Conservation (phyloP, 768 basidiomycete genomes). For the Butyriboletus loyo region DNA sequence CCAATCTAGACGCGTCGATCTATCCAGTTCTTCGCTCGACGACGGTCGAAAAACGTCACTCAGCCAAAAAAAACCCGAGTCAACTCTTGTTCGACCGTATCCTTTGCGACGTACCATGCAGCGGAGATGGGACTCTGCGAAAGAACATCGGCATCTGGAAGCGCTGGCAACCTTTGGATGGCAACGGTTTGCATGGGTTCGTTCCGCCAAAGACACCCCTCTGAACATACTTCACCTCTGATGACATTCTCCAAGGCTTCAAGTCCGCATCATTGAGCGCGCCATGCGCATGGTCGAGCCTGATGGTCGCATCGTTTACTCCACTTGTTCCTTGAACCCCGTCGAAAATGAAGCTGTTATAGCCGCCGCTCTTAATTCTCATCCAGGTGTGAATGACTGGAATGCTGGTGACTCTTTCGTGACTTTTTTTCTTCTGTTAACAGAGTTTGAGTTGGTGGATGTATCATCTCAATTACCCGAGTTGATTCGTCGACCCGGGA, state of each 20-base stretch:
- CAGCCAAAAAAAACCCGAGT: slow-evolving; percentile 37
- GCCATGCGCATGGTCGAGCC: slow-evolving; percentile 83
- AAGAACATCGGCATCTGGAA: slow-evolving; percentile 98
- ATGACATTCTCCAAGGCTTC: slow-evolving; percentile 55
- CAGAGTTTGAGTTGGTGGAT: slow-evolving; percentile 79
- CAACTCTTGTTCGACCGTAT: slow-evolving; percentile 88
- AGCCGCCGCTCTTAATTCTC: slow-evolving; percentile 71
- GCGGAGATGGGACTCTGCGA: slow-evolving; percentile 92
- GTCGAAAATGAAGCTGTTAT: slow-evolving; percentile 97
- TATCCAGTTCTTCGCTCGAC: slow-evolving; percentile 59
- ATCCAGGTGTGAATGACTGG: slow-evolving; percentile 48
- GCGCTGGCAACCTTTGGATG: slow-evolving; percentile 83
- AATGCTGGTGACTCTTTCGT: not conserved
- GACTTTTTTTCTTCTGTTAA: not conserved
- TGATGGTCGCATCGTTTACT: slow-evolving; percentile 93
- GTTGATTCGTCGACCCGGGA: slow-evolving; percentile 73
- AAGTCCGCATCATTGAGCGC: slow-evolving; percentile 87
- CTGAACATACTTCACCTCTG: not conserved
- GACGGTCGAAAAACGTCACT: slow-evolving; percentile 26
- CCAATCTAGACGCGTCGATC: slow-evolving; percentile 91
- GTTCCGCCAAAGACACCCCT: slow-evolving; percentile 19
- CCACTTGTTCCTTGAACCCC: slow-evolving; percentile 96
- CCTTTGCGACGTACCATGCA: slow-evolving; percentile 95
- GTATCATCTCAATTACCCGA: slow-evolving; percentile 67
- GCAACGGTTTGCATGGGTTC: slow-evolving; percentile 86